Base-by-base conservation (phyloP, 2,329 filamentous ascomycete species). In the Diaporthe velutina region DNA sequence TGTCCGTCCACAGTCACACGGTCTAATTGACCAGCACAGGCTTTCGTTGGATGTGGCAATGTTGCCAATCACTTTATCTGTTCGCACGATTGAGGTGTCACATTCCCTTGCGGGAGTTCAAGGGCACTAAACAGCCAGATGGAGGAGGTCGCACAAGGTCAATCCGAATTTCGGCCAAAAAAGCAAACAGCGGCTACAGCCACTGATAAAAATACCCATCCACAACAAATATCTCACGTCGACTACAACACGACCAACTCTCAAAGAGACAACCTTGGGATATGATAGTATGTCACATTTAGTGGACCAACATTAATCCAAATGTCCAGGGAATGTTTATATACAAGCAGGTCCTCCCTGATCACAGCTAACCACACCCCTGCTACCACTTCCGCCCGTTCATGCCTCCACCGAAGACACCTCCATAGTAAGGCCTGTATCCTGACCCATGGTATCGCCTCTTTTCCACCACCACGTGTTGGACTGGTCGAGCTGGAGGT, bases 361-460 rank as follows among this genome's bases (percentile, higher is more conserved):
- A 22, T 54, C 22, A 13, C 33, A 30, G 9, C 17, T 35, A 22
- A 22, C 35, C 2, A 1, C 57, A 28, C 25, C 10, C 6, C 2
- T 7, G 5, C 57, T 68, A 68, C 64, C 64, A 68, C 33, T 54
- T 68, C 38, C 64, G 64, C 33, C 64, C 64, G 19, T 68, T 68
- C 64, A 68, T 54, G 5, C 64, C 64, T 40, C 64, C 64, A 28
- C 64, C 64, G 3, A 28, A 54, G 8, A 68, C 48, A 12, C 48
- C 64, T 33, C 48, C 48, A 28, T 54, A 68, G n/a, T 54, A 68
- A 2, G 64, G 64, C 25, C 64, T n/a, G 35, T 54, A 54, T 7
- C 64, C 48, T 3, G 64, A 54, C 2, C 64, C 48, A 0, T 68
- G 64, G 30, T 68, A 68, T 8, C 64, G 64, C 17, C 48, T 54